Evolutionary conservation across 805 yeast genomes (phyloP).

Genomic region (Scheffersomyces spartinae): DNA sequence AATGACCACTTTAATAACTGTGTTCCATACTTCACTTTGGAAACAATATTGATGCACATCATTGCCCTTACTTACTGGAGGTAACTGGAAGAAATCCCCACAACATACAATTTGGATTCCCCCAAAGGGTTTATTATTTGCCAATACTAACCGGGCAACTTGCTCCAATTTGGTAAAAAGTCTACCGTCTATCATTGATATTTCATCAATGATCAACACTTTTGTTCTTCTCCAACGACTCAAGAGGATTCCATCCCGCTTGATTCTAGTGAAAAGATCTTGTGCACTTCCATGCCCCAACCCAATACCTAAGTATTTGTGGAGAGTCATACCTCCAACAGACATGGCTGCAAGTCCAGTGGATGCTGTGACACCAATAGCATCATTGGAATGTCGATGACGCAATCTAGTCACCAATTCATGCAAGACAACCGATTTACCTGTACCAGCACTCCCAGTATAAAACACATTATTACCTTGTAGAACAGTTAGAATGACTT

Average conservation of each 20-base stretch:
- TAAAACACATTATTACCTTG: slow-evolving; percentile 48
- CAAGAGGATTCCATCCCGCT: slow-evolving; percentile 28
- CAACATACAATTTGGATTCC: slow-evolving; percentile 83
- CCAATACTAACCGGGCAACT: slow-evolving; percentile 49
- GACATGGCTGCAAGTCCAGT: slow-evolving; percentile 95
- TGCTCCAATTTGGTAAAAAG: slow-evolving; percentile 65
- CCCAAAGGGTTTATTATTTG: slow-evolving; percentile 66
- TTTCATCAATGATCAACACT: slow-evolving; percentile 80
- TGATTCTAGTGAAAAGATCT: slow-evolving; percentile 36
- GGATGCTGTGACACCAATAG: slow-evolving; percentile 85
- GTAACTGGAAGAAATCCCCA: slow-evolving; percentile 95
- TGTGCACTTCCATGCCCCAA: slow-evolving; percentile 46
- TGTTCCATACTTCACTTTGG: slow-evolving; percentile 60
- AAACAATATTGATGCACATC: slow-evolving; percentile 50
- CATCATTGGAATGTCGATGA: slow-evolving; percentile 25
- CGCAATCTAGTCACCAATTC: slow-evolving; percentile 49
- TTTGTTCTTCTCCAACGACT: slow-evolving; percentile 56
- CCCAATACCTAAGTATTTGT: slow-evolving; percentile 80
- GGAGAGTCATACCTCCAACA: slow-evolving; percentile 84
- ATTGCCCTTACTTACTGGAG: slow-evolving; percentile 57
- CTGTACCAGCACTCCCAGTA: slow-evolving; percentile 85
- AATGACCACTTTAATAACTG: slow-evolving; percentile 51
- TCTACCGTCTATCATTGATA: slow-evolving; percentile 84
- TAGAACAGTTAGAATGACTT: slow-evolving; percentile 41
- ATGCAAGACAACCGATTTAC: slow-evolving; percentile 61